A percentile compares a stretch with the other conserved stretches of the same genome.
Conservation (phyloP, 192 early-diverging fungal genomes). For the Phlyctochytrium planicorne region DNA sequence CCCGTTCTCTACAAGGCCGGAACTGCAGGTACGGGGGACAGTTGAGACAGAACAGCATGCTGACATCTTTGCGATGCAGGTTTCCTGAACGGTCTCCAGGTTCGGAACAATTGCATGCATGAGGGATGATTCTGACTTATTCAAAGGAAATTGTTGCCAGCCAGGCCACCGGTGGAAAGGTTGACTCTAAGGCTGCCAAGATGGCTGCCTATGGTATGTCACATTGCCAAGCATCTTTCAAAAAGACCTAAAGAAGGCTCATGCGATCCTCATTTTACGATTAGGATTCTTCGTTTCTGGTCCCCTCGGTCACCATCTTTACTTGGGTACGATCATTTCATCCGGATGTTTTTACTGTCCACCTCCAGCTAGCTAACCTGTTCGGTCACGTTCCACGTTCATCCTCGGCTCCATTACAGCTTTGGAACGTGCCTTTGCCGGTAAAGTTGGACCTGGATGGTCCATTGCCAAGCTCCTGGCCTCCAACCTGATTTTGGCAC, state of each 20-base stretch:
- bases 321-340: too few relatives aligned
- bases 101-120: too few relatives aligned
- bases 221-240: too few relatives aligned
- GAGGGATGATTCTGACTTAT: too few relatives aligned
- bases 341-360: too few relatives aligned
- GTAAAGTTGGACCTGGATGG: slow-evolving; percentile 58
- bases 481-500: slow-evolving; percentile 76
- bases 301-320: slow-evolving; percentile 80
- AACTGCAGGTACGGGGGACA: neutral
- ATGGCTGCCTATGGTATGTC: slow-evolving; percentile 76
- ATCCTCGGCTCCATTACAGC: too few relatives aligned
- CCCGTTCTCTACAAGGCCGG: slow-evolving; percentile 1
- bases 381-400: too few relatives aligned
- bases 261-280: neutral
- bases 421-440: slow-evolving; percentile 72
- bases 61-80: too few relatives aligned
- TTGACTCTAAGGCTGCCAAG: slow-evolving; percentile 49
- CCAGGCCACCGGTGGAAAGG: neutral
- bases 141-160: neutral
- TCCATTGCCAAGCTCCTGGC: slow-evolving; percentile 72
- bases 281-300: slow-evolving; percentile 75
- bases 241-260: too few relatives aligned
- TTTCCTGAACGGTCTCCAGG: slow-evolving; percentile 4
- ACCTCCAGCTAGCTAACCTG: too few relatives aligned
- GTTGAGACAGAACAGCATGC: too few relatives aligned